Evolutionary conservation across 2,329 filamentous ascomycete genomes (phyloP).

Genomic region (Metarhizium brunneum): DNA sequence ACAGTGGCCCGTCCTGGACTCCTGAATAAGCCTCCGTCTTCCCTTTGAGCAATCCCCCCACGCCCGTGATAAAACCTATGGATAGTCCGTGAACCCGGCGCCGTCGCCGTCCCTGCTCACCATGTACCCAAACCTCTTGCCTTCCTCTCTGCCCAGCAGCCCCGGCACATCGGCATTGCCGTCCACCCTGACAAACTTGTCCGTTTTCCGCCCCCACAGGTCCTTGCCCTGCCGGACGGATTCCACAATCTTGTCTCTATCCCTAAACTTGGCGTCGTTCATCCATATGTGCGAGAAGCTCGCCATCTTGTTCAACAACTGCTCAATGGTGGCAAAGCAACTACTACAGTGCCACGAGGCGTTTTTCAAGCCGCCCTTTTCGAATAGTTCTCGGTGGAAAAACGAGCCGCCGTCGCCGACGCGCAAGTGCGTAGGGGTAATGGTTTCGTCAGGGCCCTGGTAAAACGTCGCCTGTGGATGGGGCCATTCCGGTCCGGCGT

Average conservation of each 20-base stretch:
- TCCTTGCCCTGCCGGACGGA: constrained; percentile 43
- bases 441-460: constrained; percentile 28
- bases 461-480: constrained; percentile 54
- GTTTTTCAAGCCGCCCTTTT: constrained; percentile 36
- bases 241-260: constrained; percentile 38
- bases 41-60: neutral
- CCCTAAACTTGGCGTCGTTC: constrained; percentile 39
- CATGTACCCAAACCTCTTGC: constrained; percentile 34
- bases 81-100: constrained; percentile 38
- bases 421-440: constrained; percentile 45
- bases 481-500: constrained; percentile 33
- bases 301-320: constrained; percentile 46
- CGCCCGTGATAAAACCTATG: constrained; percentile 4
- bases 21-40: neutral
- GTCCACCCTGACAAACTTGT: constrained; percentile 39
- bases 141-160: constrained; percentile 29
- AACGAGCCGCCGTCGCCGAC: constrained; percentile 33
- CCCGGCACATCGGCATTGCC: constrained; percentile 42
- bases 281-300: constrained; percentile 46
- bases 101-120: constrained; percentile 35
- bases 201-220: constrained; percentile 40
- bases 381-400: constrained; percentile 24
- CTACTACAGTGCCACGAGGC: constrained; percentile 54
- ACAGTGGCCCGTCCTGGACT: neutral
- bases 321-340: constrained; percentile 47